phyloP scores from a whole-genome alignment of 495 filamentous ascomycete species.

The Neurospora hispaniola region DNA sequence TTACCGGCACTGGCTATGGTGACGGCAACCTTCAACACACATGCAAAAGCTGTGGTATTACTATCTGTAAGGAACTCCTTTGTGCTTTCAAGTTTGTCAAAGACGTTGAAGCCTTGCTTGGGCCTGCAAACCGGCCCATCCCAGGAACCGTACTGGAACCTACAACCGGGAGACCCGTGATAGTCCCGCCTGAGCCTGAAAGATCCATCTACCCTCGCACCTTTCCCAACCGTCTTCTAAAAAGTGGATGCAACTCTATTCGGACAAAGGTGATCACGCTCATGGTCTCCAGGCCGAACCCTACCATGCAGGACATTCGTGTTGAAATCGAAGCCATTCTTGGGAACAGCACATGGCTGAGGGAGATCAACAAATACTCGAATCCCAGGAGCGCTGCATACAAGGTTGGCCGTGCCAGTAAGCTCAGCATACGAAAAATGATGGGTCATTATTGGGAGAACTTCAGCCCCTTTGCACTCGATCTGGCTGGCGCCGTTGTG shows the following conservation, averaged over 20 bases:
- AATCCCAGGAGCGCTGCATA: slow-evolving; percentile 5
- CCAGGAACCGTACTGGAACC: slow-evolving; percentile 50
- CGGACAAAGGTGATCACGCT: slow-evolving; percentile 25
- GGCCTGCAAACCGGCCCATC: slow-evolving; percentile 37
- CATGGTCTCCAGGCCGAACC: slow-evolving; percentile 16
- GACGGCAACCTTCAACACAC: slow-evolving; percentile 44
- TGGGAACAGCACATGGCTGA: slow-evolving; percentile 13
- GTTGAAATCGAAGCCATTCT: slow-evolving; percentile 34
- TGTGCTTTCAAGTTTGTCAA: slow-evolving; percentile 45
- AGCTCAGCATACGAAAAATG: slow-evolving; percentile 55
- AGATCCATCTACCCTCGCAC: slow-evolving; percentile 25
- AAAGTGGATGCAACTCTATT: slow-evolving; percentile 21
- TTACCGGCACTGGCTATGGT: slow-evolving; percentile 49
- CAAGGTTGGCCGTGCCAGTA: slow-evolving; percentile 17
- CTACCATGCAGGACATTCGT: slow-evolving; percentile 34
- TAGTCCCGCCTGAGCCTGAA: not conserved
- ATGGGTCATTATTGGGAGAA: slow-evolving; percentile 78
- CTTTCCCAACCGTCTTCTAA: slow-evolving; percentile 53
- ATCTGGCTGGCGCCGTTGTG: slow-evolving; percentile 69
- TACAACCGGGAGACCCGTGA: slow-evolving; percentile 24
- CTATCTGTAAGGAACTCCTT: slow-evolving; percentile 44
- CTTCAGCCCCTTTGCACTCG: slow-evolving; percentile 54
- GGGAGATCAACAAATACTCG: slow-evolving; percentile 15
- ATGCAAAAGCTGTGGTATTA: slow-evolving; percentile 39
- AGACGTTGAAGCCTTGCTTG: slow-evolving; percentile 39